A percentile compares a stretch with the other conserved stretches of the same genome.
Evolutionary conservation across 129 eudicot species (phyloP).

Genomic region (Cynara cardunculus): DNA sequence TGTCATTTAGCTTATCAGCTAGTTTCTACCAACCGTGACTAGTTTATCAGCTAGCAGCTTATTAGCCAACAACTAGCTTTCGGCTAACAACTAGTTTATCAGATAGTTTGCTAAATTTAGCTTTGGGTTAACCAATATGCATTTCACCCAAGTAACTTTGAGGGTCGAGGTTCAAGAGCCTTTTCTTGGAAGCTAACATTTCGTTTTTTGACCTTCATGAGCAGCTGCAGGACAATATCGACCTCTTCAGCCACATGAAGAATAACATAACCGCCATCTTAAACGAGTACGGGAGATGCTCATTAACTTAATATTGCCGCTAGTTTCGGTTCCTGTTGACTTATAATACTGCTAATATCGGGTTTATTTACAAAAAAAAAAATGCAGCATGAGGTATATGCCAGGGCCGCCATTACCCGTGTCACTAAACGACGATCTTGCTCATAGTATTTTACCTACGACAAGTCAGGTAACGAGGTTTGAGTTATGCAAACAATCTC

Average conservation of each 20-base stretch:
- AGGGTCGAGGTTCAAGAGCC: no score
- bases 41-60: no score
- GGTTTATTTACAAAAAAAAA: not conserved
- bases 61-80: no score
- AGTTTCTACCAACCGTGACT: no score
- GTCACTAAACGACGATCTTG: slow-evolving; percentile 60
- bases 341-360: not conserved
- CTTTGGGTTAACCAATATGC: not conserved
- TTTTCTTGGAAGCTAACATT: not conserved
- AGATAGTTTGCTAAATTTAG: no score
- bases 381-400: slow-evolving; percentile 74
- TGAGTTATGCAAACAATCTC: not conserved
- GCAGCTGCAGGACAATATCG: slow-evolving; percentile 81
- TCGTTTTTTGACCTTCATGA: slow-evolving; percentile 2
- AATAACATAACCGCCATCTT: slow-evolving; percentile 56
- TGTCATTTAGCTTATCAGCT: no score
- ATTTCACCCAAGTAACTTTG: no score
- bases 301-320: not conserved
- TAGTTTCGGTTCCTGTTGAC: not conserved
- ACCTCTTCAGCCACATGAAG: slow-evolving; percentile 70
- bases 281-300: slow-evolving; percentile 43
- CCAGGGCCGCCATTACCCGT: slow-evolving; percentile 83
- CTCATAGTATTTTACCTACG: slow-evolving; percentile 42
- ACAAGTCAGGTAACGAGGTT: slow-evolving; percentile 48
- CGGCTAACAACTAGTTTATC: no score